phyloP scores from a whole-genome alignment of 371 early-diverging fungal genomes.

The Sporodiniella umbellata region DNA sequence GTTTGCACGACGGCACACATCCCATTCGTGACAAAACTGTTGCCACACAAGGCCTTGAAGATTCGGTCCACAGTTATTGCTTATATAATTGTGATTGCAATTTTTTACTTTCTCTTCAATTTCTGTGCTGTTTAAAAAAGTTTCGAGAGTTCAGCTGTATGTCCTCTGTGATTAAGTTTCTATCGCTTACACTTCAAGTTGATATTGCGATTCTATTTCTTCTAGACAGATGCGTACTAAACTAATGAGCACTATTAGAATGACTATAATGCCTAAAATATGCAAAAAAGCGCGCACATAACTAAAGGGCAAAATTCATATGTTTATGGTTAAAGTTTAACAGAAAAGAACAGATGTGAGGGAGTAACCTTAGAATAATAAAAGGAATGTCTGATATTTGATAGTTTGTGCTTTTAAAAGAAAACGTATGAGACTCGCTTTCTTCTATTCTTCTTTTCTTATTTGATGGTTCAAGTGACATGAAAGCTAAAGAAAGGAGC shows the following conservation, averaged over 20 bases:
- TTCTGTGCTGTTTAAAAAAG: background rate
- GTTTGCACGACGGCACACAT: conserved; percentile 10
- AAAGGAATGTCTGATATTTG: background rate
- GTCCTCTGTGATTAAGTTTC: background rate
- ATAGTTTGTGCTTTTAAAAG: background rate
- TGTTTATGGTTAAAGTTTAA: no score
- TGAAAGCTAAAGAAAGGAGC: background rate
- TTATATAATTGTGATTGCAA: conserved; percentile 8
- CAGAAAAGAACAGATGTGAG: no score
- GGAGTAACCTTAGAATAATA: background rate
- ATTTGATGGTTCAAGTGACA: background rate
- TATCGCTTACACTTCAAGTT: background rate
- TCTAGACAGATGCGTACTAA: background rate
- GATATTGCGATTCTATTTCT: background rate
- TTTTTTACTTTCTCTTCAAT: conserved; percentile 2
- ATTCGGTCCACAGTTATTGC: conserved; percentile 13
- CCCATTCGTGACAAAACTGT: conserved; percentile 17
- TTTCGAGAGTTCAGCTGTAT: background rate
- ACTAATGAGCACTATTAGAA: background rate
- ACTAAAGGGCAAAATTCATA: no score
- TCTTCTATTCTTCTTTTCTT: background rate
- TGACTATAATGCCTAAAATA: background rate
- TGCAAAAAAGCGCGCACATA: background rate
- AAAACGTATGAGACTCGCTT: background rate
- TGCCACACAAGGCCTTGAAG: conserved; percentile 10